phyloP scores from a whole-genome alignment of 1,284 basidiomycete species.

The Schizophyllum commune region DNA sequence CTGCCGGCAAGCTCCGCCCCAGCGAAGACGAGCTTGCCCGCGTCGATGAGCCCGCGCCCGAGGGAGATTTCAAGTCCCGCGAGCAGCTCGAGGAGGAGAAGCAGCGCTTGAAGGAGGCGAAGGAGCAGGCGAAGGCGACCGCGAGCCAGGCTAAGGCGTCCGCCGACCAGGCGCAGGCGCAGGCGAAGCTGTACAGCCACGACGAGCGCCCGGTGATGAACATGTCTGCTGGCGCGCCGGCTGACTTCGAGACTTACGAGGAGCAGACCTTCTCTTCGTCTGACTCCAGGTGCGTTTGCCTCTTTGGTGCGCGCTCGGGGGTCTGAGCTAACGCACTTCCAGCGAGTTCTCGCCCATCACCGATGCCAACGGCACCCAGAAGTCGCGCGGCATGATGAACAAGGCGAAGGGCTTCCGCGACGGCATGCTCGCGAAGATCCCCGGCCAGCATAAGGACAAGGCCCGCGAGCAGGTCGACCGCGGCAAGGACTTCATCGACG shows the following conservation, averaged over 20 bases:
- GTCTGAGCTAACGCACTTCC: not conserved
- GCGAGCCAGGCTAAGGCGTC: not conserved
- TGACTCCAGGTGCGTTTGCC: not conserved
- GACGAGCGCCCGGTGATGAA: not conserved
- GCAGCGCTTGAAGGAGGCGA: not conserved
- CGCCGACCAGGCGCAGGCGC: too few species aligned
- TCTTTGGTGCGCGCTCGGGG: not conserved
- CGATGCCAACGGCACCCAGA: constrained; percentile 36
- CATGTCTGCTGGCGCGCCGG: not conserved
- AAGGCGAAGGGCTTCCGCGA: constrained; percentile 37
- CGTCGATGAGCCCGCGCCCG: constrained; percentile 66
- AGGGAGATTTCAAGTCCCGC: constrained; percentile 39
- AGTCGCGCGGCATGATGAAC: constrained; percentile 43
- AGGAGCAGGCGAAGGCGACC: not conserved
- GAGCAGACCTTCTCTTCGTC: not conserved
- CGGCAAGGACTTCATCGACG: constrained; percentile 64
- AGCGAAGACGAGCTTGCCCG: constrained; percentile 50
- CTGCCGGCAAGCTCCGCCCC: constrained; percentile 68
- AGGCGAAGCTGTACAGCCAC: not conserved
- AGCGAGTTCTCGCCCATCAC: not conserved
- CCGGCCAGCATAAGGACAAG: constrained; percentile 54
- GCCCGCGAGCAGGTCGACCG: constrained; percentile 44
- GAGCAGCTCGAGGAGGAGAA: not conserved
- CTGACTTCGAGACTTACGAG: not conserved
- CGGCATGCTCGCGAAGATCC: constrained; percentile 42